Conservation (phyloP, 257 asterid species). For the Echium plantagineum region DNA sequence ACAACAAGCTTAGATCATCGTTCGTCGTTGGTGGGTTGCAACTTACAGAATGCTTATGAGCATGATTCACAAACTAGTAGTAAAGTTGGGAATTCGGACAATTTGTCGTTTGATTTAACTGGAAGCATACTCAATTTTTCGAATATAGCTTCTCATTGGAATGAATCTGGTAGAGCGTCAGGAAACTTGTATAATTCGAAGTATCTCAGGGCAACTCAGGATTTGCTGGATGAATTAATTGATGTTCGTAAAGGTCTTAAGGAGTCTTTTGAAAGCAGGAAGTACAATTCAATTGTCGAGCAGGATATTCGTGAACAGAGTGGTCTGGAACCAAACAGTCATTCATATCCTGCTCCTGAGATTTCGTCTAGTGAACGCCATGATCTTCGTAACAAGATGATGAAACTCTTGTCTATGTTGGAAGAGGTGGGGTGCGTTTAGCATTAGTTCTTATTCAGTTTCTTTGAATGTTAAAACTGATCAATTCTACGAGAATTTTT, state of each 20-base stretch:
- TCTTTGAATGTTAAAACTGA: too few species aligned
- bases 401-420: constrained; percentile 44
- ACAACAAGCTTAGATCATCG: constrained; percentile 13
- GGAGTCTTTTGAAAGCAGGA: constrained; percentile 17
- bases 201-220: constrained; percentile 54
- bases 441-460: not conserved
- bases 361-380: constrained; percentile 41
- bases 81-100: constrained; percentile 32
- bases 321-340: constrained; percentile 20
- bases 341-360: constrained; percentile 18
- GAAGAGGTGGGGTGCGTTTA: constrained; percentile 38
- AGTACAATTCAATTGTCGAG: constrained; percentile 15
- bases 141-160: constrained; percentile 20
- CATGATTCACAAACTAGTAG: constrained; percentile 12
- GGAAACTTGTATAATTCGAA: constrained; percentile 33
- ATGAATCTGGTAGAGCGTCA: constrained; percentile 17
- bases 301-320: constrained; percentile 19
- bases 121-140: constrained; percentile 19
- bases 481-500: too few species aligned
- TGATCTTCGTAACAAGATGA: constrained; percentile 49
- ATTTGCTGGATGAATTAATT: constrained; percentile 52
- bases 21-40: constrained; percentile 27
- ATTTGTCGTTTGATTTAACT: constrained; percentile 35
- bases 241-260: constrained; percentile 32
- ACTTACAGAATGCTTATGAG: constrained; percentile 23